These are phyloP conservation scores for Pleurotus djamor DNA, from an alignment of 768 basidiomycete species.

Conservation along the genomic window DNA sequence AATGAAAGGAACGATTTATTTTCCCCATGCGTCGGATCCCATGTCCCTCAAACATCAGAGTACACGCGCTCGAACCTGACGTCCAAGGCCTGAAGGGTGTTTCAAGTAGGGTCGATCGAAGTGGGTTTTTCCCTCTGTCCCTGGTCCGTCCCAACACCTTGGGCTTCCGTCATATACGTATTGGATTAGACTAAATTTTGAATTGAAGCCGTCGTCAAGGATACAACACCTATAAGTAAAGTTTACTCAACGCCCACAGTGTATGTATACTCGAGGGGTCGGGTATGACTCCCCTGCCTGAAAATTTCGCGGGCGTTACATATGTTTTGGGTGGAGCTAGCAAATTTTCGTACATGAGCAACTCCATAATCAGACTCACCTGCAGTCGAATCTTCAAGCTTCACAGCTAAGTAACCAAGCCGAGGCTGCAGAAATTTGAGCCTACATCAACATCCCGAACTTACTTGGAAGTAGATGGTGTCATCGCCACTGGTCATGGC, in stretches of 20 bases:
- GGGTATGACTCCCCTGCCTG: background rate
- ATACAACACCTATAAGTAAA: background rate
- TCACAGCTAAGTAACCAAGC: background rate
- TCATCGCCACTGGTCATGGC: background rate
- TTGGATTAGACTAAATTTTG: background rate
- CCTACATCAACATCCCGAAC: background rate
- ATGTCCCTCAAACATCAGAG: background rate
- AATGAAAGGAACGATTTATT: background rate
- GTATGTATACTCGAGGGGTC: background rate
- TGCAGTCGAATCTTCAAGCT: too few relatives aligned
- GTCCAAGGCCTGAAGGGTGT: background rate
- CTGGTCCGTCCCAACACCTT: background rate
- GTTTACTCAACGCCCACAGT: background rate
- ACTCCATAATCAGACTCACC: too few relatives aligned
- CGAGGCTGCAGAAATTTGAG: background rate
- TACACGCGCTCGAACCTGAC: background rate
- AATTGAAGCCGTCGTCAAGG: background rate
- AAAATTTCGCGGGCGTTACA: too few relatives aligned
- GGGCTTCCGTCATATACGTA: background rate
- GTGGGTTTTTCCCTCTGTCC: background rate
- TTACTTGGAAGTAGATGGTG: background rate
- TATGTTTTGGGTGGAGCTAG: too few relatives aligned
- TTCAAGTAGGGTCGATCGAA: conserved; percentile 1
- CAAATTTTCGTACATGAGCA: too few relatives aligned
- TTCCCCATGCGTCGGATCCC: background rate